Base-by-base conservation (phyloP, 768 basidiomycete species). In the Suillus ampliporus region DNA sequence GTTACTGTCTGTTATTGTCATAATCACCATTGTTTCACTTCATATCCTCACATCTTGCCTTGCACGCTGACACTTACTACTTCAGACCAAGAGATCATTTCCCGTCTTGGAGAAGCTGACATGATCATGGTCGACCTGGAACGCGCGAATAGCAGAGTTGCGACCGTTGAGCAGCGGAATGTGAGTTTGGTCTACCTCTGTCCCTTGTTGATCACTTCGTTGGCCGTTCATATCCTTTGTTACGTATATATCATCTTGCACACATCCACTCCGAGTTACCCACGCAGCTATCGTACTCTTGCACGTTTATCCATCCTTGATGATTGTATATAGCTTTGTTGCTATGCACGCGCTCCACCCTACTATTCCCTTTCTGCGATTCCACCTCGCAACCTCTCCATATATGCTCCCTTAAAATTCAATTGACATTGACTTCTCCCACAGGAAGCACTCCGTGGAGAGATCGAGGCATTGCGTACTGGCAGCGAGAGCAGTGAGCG, bases 101-200 rank as follows among this genome's bases (percentile, higher is more conserved):
- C 94, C 2, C 92, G 95, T 66, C 84, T 98, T 23, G 90, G 92
- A 0, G 97, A 99, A 73, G 84, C 97, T 61, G 97, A 99, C 71
- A 92, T 98, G 88, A 87, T 98, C 68, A 90, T 92, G 28, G 92
- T 91, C 14, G 97, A 99, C 78, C 81, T 99, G 46, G 94, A 96
- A 68, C 86, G 95, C 19, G 95, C 97, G n/a, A 99, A 96, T 70
- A 92, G 88, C 69, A 88, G 97, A 19, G 92, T 98, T 3, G 94
- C 92, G 0, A 88, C 91, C 3, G 91, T 99, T 41, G 97, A 99
- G 76, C 85, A 95, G 65, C 85, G 97, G 57, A 99, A 99, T 78
- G 94, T 95, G 66, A 61, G 85, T 73, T 51, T 17, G 23, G 5
- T 21, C 10, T 50, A 44, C 61, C 41, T 19, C 60, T 37, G 26